These are phyloP conservation scores for Phaeotremella skinneri DNA, from an alignment of 768 basidiomycete species.

Conservation along the genomic window DNA sequence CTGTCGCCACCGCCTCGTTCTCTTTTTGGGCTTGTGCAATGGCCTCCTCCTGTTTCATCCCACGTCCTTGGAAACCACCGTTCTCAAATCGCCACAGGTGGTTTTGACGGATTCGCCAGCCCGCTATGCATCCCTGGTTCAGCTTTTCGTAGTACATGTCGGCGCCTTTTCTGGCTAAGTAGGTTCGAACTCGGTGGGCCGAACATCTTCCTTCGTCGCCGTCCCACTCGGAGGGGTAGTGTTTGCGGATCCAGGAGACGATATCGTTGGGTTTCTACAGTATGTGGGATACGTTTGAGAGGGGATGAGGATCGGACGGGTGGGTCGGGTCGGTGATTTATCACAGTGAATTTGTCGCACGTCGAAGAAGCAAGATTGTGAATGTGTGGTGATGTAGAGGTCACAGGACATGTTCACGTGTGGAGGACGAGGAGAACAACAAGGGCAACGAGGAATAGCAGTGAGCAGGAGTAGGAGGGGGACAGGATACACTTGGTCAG, in stretches of 20 bases:
- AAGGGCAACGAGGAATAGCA: background rate
- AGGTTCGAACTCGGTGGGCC: conserved; percentile 46
- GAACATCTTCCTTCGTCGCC: conserved; percentile 49
- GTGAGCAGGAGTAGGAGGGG: background rate
- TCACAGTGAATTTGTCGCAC: too few relatives aligned
- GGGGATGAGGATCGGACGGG: too few relatives aligned
- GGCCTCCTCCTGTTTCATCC: conserved; percentile 49
- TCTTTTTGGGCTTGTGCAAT: conserved; percentile 38
- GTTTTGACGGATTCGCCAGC: conserved; percentile 46
- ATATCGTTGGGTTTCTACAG: conserved; percentile 48
- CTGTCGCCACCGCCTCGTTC: conserved; percentile 32
- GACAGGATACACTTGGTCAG: background rate
- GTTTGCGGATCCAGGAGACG: conserved; percentile 47
- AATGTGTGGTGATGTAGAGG: background rate
- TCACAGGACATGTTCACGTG: background rate
- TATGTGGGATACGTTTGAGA: conserved; percentile 7
- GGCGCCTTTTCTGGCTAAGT: conserved; percentile 46
- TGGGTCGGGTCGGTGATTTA: too few relatives aligned
- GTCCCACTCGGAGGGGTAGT: conserved; percentile 47
- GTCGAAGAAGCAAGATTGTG: conserved; percentile 1
- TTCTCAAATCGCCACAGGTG: conserved; percentile 48
- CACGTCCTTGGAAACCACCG: conserved; percentile 47
- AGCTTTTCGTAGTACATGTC: conserved; percentile 51
- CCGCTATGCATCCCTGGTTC: conserved; percentile 42
- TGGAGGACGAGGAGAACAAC: background rate